Evolutionary conservation across 75 land plant species (phyloP).

Genomic region (Pinus tabuliformis): DNA sequence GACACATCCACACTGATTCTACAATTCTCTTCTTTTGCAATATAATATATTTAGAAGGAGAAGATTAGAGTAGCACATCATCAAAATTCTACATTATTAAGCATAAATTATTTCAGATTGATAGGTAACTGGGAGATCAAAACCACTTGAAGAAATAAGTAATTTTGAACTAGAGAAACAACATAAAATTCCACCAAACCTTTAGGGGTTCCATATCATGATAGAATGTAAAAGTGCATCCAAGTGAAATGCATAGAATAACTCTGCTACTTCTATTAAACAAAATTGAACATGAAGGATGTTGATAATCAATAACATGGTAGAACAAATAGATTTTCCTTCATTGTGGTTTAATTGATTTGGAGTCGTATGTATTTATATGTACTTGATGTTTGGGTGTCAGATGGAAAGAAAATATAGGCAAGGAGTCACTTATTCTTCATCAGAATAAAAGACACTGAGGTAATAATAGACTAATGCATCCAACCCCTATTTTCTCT

Average conservation of each 20-base stretch:
- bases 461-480: background rate
- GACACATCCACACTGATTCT: conserved; percentile 35
- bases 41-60: background rate
- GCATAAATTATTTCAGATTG: background rate
- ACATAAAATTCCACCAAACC: background rate
- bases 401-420: background rate
- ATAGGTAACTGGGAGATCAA: background rate
- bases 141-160: background rate
- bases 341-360: too few relatives aligned
- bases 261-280: background rate
- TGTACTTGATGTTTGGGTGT: background rate
- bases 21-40: conserved; percentile 26
- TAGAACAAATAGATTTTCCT: too few relatives aligned
- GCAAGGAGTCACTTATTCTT: background rate
- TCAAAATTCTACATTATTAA: background rate
- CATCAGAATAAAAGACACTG: background rate
- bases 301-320: too few relatives aligned
- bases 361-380: background rate
- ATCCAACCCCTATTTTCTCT: background rate
- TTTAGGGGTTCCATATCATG: background rate
- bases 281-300: background rate
- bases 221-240: background rate
- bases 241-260: background rate
- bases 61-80: background rate
- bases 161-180: background rate